A percentile compares a stretch with the other conserved stretches of the same genome.
Conservation (phyloP, 768 basidiomycete species). For the Lentinus tigrinus region DNA sequence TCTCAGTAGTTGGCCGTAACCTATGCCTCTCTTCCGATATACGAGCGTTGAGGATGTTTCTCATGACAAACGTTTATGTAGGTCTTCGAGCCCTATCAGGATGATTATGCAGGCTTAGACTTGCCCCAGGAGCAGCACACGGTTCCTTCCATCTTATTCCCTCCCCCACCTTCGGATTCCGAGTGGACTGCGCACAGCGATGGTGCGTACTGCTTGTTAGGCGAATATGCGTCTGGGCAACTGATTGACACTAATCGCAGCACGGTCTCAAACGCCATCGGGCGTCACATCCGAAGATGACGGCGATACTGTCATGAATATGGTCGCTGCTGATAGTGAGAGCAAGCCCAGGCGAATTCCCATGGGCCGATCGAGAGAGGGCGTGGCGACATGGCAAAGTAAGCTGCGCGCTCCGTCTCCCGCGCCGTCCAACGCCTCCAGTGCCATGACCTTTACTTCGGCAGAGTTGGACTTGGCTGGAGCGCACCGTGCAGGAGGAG, state of each 20-base stretch:
- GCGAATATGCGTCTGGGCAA: not conserved
- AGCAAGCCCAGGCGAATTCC: not conserved
- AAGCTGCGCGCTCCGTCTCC: not conserved
- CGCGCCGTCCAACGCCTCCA: not conserved
- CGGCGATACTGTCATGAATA: not conserved
- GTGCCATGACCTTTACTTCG: too few relatives aligned
- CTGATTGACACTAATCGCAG: not conserved
- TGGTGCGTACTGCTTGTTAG: not conserved
- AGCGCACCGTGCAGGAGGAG: too few relatives aligned
- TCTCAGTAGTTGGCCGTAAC: constrained; percentile 11
- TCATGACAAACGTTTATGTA: constrained; percentile 29
- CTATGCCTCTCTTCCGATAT: not conserved
- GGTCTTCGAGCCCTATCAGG: constrained; percentile 41
- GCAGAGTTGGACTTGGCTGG: too few relatives aligned
- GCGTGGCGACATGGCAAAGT: not conserved
- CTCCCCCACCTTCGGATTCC: not conserved
- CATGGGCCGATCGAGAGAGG: not conserved
- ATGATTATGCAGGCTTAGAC: not conserved
- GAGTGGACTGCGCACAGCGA: constrained; percentile 6
- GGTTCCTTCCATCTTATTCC: not conserved
- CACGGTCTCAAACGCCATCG: constrained; percentile 6
- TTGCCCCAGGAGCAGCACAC: not conserved
- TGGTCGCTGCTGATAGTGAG: not conserved
- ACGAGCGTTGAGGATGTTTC: constrained; percentile 4
- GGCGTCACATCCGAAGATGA: constrained; percentile 4